Percentiles rank a stretch among this genome's conserved stretches.
Conservation (phyloP, 495 filamentous ascomycete species). For the Cercophora samala region DNA sequence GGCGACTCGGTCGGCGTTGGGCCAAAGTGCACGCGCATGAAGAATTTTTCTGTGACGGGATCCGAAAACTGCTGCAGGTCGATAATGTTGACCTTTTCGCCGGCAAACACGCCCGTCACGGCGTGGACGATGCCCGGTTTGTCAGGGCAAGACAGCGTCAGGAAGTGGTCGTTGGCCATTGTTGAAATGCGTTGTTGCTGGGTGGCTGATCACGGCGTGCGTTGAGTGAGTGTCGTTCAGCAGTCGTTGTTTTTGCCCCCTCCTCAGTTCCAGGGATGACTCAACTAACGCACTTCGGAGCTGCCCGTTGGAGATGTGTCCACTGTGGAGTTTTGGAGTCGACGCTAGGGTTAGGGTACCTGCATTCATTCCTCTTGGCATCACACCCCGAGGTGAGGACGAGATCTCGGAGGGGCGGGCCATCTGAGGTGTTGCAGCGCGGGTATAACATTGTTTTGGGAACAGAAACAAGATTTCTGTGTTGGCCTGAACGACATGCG, state of each 20-base stretch:
- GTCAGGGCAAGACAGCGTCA: constrained; percentile 73
- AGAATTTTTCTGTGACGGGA: constrained; percentile 62
- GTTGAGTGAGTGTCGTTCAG: neutral
- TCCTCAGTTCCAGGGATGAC: constrained; percentile 1
- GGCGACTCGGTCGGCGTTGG: constrained; percentile 41
- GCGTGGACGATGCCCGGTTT: constrained; percentile 73
- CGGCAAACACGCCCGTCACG: constrained; percentile 66
- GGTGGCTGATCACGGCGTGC: neutral
- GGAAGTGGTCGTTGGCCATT: constrained; percentile 57
- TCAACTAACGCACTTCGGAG: neutral
- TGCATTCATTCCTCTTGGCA: neutral
- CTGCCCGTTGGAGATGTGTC: constrained; percentile 7
- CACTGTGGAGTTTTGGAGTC: constrained; percentile 10
- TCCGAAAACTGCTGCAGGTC: constrained; percentile 74
- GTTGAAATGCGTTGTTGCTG: constrained; percentile 24
- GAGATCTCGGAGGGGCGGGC: neutral
- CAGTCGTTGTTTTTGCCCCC: neutral
- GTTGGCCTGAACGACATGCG: no score
- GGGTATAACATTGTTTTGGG: no score
- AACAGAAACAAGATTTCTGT: no score
- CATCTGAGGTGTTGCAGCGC: neutral
- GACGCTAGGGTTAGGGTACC: neutral
- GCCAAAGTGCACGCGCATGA: constrained; percentile 73
- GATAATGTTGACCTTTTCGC: constrained; percentile 65
- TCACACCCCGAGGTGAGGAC: neutral